Conservation (phyloP, 106 monocot genomes). For the Allium cepa region DNA sequence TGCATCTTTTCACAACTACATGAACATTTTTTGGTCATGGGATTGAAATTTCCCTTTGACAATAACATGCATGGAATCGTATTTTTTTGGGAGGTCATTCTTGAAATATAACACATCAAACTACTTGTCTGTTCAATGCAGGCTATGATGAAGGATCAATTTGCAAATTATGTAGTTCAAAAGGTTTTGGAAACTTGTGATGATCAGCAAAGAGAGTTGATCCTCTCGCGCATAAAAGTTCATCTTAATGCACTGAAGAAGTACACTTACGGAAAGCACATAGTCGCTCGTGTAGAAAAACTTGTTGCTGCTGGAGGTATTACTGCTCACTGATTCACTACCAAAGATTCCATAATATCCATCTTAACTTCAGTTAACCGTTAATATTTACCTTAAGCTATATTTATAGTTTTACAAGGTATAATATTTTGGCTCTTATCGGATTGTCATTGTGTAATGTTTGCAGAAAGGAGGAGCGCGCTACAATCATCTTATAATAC, state of each 20-base stretch:
- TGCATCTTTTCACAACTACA: no score
- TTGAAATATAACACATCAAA: no score
- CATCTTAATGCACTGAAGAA: slow-evolving; percentile 56
- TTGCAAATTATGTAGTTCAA: slow-evolving; percentile 61
- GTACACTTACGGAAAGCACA: slow-evolving; percentile 63
- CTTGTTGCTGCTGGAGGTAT: slow-evolving; percentile 59
- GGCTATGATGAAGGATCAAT: slow-evolving; percentile 76
- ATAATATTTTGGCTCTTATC: background rate
- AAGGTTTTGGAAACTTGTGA: slow-evolving; percentile 56
- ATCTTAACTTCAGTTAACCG: background rate
- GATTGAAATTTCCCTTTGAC: no score
- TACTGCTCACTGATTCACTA: background rate
- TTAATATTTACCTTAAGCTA: background rate
- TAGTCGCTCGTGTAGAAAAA: slow-evolving; percentile 61
- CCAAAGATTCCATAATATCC: background rate
- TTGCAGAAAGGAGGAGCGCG: slow-evolving; percentile 35
- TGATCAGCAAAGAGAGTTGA: slow-evolving; percentile 47
- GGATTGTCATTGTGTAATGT: background rate
- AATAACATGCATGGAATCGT: no score
- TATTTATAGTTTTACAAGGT: background rate
- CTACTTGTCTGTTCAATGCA: background rate
- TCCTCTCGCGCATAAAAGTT: slow-evolving; percentile 43
- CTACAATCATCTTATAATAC: slow-evolving; percentile 15
- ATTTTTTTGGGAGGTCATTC: no score
- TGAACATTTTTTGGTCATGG: no score